Evolutionary conservation across 768 basidiomycete species (phyloP).

Genomic region (Mycena leptocephala): DNA sequence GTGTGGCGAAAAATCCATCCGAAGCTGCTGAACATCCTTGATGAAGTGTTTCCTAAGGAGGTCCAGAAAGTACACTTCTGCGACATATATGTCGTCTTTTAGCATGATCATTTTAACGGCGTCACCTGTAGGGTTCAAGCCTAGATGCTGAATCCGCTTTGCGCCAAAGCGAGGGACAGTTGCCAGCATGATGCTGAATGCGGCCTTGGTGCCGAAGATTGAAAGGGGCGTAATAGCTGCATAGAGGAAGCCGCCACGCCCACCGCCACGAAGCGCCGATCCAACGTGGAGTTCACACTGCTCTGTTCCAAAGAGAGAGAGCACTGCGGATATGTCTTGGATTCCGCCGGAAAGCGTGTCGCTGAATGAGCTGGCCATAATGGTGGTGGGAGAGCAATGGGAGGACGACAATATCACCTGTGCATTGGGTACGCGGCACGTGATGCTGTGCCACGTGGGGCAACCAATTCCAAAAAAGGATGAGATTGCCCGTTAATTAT

Average conservation of each 20-base stretch:
- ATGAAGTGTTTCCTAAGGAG: background rate
- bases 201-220: constrained; percentile 14
- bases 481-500: too few species aligned
- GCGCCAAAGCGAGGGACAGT: background rate
- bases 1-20: too few species aligned
- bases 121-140: background rate
- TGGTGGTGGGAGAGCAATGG: too few species aligned
- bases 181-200: background rate
- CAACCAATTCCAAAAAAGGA: too few species aligned
- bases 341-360: background rate
- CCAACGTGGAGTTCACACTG: background rate
- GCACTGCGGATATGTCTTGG: constrained; percentile 3
- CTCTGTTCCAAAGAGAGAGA: constrained; percentile 7
- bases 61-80: background rate
- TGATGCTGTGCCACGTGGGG: too few species aligned
- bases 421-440: too few species aligned
- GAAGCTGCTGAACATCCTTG: background rate
- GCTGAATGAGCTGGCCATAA: background rate
- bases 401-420: too few species aligned
- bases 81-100: background rate
- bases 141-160: background rate
- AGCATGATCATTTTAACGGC: background rate
- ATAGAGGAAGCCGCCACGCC: constrained; percentile 9
- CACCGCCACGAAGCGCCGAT: background rate
- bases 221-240: constrained; percentile 5